Evolutionary conservation across 2,329 filamentous ascomycete genomes (phyloP), one percentile per base, ranked within the genome.

Genomic region (Paradendryphiella salina): DNA sequence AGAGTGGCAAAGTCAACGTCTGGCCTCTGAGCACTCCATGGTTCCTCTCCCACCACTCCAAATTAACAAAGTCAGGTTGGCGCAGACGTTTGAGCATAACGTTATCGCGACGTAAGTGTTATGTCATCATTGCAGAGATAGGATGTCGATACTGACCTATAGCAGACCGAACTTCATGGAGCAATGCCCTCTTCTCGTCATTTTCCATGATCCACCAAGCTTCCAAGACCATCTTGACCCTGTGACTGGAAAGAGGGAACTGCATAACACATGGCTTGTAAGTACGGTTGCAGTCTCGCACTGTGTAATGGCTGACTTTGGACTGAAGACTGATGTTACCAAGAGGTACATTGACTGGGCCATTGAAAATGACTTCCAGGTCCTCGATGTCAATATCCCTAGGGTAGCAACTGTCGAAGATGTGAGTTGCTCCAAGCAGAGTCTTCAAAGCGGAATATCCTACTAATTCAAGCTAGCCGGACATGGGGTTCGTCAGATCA

Each of bases 371-470:
- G 84, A 82, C 13, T 96, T 93, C 65, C 90, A 85, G 1, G 84
- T 97, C 17, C 88, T 99, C 63, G 94, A 99, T 70, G 83, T 96
- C 51, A 97, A 97, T 59, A 82, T 99, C 2, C 93, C 93, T 0
- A 87, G 86, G 57, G 84, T 91, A 63, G 79, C 92, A 40, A 86
- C 86, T 1, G 80, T 82, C 15, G 78, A 84, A 33, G 81, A 85
- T 58, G 85, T 86, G 72, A 66, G 73, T 56, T 15, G 3, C 13
- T 15, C 10, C n/a, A n/a, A 9, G 26, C 15, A 14, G 17, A 32
- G 17, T 18, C 35, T 20, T 31, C 7, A 11, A 15, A 2, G 23
- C 13, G 7, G 17, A 18, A 17, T 8, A 20, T 9, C 10, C 20
- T 7, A 44, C 48, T 62, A 32, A 63, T 13, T 28, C 17, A 17